Evolutionary conservation across 1,284 basidiomycete genomes (phyloP), one percentile per base, ranked within the genome.

Genomic region (Trichosporon inkin): DNA sequence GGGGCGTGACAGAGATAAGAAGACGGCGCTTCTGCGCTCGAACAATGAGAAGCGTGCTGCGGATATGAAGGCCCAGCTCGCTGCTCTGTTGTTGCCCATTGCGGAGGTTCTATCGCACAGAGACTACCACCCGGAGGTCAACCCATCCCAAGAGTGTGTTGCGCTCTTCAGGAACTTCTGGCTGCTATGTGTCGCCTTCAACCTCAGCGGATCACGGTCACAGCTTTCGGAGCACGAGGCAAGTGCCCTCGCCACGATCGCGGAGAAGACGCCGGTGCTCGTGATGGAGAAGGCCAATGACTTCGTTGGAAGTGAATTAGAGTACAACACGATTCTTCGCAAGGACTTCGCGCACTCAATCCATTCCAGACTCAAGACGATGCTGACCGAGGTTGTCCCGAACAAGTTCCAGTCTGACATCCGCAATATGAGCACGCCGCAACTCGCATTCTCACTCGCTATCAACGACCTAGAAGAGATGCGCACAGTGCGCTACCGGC

Each of bases 291-390:
- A 86, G 61, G 85, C 89, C 1, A 86, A 86, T 65, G 92, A 96
- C 76, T 90, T 88, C 56, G 84, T 93, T 37, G 87, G 88, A 35
- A 92, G 89, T 69, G 92, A 94, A 65, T 83, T 98, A 20, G 92
- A 97, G 74, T 97, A 94, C 76, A 95, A 93, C 75, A 88, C 92
- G 8, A 88, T 95, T 32, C 85, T 99, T 63, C 83, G 91, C n/a
- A 88, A 89, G 68, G 91, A 92, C 71, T 93, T 89, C 70, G 87
- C 87, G 1, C 52, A 37, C 44, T 53, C 91, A 88, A 84, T 88
- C 17, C 83, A 89, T 57, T 71, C 80, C 19, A 85, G 83, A 66
- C 90, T 92, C 71, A 83, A 88, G n/a, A 71, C 78, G 6, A 75
- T 81, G 22, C 80, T 95, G 44, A 80, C 82, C 6, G 85, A 84